Conservation (phyloP, 2,329 filamentous ascomycete species). For the Diaporthe destruens region DNA sequence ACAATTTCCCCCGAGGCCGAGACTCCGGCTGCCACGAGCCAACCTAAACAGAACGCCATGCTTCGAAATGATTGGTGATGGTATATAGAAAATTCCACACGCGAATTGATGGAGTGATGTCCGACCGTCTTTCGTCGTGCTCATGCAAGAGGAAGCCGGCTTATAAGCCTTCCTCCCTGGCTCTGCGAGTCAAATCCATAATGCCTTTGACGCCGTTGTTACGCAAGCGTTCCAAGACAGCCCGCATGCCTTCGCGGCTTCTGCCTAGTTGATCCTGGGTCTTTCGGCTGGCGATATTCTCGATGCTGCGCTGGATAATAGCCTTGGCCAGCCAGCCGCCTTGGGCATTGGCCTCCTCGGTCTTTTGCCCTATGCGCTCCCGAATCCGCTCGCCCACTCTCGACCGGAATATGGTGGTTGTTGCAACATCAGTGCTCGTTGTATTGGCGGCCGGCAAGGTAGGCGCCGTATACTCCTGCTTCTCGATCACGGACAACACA, state of each 20-base stretch:
- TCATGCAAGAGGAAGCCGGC: neutral
- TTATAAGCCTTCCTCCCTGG: constrained; percentile 50
- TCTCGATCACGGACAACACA: constrained; percentile 82
- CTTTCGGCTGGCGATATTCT: constrained; percentile 81
- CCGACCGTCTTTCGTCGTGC: neutral
- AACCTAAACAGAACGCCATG: constrained; percentile 40
- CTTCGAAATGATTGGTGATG: constrained; percentile 33
- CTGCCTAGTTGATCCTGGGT: constrained; percentile 84
- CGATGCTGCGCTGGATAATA: constrained; percentile 81
- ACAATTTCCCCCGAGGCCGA: constrained; percentile 23
- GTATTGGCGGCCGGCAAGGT: constrained; percentile 46
- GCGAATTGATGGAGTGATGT: neutral
- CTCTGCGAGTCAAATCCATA: constrained; percentile 65
- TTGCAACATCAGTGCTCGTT: constrained; percentile 74
- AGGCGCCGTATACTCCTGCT: constrained; percentile 74
- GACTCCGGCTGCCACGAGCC: constrained; percentile 3
- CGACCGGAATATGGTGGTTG: constrained; percentile 80
- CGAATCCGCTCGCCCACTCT: constrained; percentile 77
- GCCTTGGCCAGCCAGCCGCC: constrained; percentile 55
- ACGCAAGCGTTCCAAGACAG: constrained; percentile 79
- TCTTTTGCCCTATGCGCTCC: constrained; percentile 62
- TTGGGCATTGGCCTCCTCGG: constrained; percentile 52
- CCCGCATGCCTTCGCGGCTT: constrained; percentile 85
- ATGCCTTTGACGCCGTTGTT: constrained; percentile 70
- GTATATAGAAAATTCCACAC: constrained; percentile 29